Conservation (phyloP, 768 basidiomycete genomes). For the Lactarius quietus region DNA sequence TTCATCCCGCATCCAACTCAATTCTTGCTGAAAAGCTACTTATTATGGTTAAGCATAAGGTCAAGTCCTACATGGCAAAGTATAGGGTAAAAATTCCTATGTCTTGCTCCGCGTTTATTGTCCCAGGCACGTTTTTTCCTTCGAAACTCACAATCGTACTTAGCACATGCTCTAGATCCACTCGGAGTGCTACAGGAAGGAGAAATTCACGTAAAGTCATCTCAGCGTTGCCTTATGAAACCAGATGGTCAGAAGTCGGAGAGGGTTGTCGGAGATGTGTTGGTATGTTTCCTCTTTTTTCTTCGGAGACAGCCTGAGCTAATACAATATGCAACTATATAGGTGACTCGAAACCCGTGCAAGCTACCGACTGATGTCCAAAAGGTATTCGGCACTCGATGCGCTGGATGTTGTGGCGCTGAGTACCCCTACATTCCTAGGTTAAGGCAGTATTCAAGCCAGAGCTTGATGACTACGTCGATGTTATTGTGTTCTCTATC, state of each 20-base stretch:
- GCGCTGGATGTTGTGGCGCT: background rate
- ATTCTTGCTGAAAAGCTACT: slow-evolving; percentile 54
- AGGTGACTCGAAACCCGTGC: slow-evolving; percentile 64
- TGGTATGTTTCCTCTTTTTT: slow-evolving; percentile 38
- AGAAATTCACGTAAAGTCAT: slow-evolving; percentile 57
- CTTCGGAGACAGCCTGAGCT: background rate
- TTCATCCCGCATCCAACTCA: slow-evolving; percentile 46
- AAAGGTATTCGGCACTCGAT: slow-evolving; percentile 40
- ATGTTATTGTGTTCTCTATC: slow-evolving; percentile 50
- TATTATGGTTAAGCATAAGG: slow-evolving; percentile 43
- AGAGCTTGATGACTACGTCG: slow-evolving; percentile 45
- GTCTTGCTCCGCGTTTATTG: slow-evolving; percentile 58
- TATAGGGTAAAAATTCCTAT: slow-evolving; percentile 51
- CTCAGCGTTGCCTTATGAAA: slow-evolving; percentile 39
- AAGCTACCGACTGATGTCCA: slow-evolving; percentile 65
- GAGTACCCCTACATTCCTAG: slow-evolving; percentile 33
- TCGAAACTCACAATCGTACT: background rate
- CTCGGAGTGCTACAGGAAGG: slow-evolving; percentile 47
- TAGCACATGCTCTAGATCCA: slow-evolving; percentile 41
- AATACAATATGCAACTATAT: slow-evolving; percentile 26
- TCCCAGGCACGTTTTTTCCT: slow-evolving; percentile 43
- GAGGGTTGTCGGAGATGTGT: slow-evolving; percentile 51
- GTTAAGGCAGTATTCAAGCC: slow-evolving; percentile 53
- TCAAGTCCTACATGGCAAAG: slow-evolving; percentile 42
- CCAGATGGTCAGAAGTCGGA: slow-evolving; percentile 46